Evolutionary conservation across 495 filamentous ascomycete species (phyloP).

Genomic region (Amniculicola lignicola): DNA sequence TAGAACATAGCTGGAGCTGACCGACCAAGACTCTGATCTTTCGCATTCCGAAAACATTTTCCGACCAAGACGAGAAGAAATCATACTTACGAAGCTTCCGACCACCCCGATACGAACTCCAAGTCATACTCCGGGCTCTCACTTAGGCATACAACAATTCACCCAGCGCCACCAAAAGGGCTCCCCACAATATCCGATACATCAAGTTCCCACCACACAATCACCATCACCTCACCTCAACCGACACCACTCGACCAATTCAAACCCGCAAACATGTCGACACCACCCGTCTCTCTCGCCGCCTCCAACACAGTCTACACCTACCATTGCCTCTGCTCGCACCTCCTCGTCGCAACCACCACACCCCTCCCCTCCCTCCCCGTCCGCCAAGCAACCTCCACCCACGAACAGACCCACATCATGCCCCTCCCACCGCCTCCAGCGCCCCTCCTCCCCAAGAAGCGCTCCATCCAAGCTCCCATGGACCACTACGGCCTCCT

Average conservation of each 20-base stretch:
- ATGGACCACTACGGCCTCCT: slow-evolving; percentile 49
- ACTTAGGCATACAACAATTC: no score
- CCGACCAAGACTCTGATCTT: no score
- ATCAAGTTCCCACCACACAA: background rate
- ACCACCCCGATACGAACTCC: background rate
- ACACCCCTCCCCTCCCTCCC: slow-evolving; percentile 54
- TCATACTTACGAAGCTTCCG: background rate
- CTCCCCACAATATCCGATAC: background rate
- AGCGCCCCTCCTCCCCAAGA: background rate
- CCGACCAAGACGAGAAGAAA: background rate
- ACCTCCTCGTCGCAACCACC: slow-evolving; percentile 67
- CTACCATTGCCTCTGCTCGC: slow-evolving; percentile 73
- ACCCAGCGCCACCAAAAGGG: no score
- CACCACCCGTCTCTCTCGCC: slow-evolving; percentile 18
- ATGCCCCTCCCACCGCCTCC: slow-evolving; percentile 36
- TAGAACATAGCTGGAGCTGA: no score
- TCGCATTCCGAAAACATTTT: no score
- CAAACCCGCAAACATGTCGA: background rate
- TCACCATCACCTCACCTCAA: background rate
- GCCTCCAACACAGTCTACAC: slow-evolving; percentile 49
- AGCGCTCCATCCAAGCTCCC: background rate
- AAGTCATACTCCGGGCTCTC: background rate
- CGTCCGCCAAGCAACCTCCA: slow-evolving; percentile 47
- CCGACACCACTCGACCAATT: background rate
- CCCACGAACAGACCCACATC: slow-evolving; percentile 44